Conservation (phyloP, 1,284 basidiomycete species). For the Puccinia coronata region DNA sequence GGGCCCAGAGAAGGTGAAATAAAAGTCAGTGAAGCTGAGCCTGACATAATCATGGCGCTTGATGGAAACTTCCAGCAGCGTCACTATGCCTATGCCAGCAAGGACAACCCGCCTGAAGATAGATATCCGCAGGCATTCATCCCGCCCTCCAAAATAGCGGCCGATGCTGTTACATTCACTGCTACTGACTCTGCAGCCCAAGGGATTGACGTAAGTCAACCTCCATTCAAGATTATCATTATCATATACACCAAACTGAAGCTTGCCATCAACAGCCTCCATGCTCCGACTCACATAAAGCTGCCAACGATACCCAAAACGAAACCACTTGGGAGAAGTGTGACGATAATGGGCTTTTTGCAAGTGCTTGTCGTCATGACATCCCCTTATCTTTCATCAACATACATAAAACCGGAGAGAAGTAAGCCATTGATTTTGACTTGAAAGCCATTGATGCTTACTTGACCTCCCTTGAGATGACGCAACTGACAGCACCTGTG, state of each 20-base stretch:
- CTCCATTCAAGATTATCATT: background rate
- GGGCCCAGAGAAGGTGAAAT: background rate
- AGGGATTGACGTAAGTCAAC: background rate
- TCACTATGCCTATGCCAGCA: background rate
- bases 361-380: constrained; percentile 11
- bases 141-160: background rate
- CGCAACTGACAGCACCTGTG: background rate
- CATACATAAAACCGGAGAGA: constrained; percentile 13
- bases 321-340: constrained; percentile 13
- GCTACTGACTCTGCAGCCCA: background rate
- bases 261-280: background rate
- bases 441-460: too few species aligned
- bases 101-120: background rate
- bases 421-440: too few species aligned
- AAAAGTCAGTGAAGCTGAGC: background rate
- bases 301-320: background rate
- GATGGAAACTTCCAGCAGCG: constrained; percentile 10
- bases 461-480: background rate
- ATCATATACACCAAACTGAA: too few species aligned
- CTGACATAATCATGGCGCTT: background rate
- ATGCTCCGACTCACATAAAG: constrained; percentile 6
- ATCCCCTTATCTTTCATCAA: background rate
- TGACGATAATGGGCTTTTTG: constrained; percentile 29
- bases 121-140: background rate
- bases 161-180: background rate